Conservation (phyloP, 108 stramenopile genomes). For the Pseudonitzschia multiseries region DNA sequence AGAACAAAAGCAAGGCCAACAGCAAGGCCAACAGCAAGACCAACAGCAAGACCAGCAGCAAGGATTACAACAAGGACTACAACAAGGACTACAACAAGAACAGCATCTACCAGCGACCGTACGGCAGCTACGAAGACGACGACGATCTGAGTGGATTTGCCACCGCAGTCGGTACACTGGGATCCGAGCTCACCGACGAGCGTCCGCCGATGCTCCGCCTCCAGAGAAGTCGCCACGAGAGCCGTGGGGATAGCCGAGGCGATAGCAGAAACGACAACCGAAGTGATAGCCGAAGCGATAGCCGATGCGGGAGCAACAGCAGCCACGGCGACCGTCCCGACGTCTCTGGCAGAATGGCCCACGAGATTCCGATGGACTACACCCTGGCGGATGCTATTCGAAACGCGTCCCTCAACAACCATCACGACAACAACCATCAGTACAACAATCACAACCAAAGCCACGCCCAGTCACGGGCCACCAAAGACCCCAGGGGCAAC, state of each 20-base stretch:
- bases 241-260: no score
- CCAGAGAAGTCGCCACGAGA: neutral
- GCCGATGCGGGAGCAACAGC: neutral
- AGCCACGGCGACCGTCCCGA: no score
- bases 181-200: neutral
- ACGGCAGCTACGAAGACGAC: neutral
- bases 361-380: neutral
- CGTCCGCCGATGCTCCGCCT: conserved; percentile 11
- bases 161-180: neutral
- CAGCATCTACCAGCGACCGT: neutral
- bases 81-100: no score
- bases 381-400: conserved; percentile 8
- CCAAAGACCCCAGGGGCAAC: conserved; percentile 1
- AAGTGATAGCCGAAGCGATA: no score
- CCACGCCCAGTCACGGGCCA: no score
- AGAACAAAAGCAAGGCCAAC: no score
- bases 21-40: no score
- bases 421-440: neutral
- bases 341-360: neutral
- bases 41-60: neutral
- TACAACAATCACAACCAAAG: no score
- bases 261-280: no score
- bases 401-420: neutral
- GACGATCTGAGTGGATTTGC: conserved; percentile 5
- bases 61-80: neutral